Base-by-base conservation (phyloP, 768 basidiomycete genomes). In the Cubamyces lactineus region DNA sequence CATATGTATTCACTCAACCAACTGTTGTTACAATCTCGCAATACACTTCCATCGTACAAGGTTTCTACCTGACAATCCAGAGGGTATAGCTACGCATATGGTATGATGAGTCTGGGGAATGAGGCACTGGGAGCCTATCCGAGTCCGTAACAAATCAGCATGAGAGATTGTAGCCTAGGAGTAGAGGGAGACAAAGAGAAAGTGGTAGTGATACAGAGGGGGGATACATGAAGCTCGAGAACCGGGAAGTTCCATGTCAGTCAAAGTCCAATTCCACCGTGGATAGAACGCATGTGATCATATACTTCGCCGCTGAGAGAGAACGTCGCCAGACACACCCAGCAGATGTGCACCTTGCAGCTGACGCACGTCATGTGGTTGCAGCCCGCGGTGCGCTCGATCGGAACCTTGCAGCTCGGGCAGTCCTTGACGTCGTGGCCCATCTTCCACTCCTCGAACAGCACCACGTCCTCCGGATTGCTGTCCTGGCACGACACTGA, bases 341-440 rank as follows among this genome's bases (percentile, higher is more conserved):
- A 93, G 61, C 91, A 94, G 1, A 86, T 87, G 70, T 94, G 91
- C 0, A 88, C 86, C 66, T 84, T 81, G 71, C 91, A 94, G 34
- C 81, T 80, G 0, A 78, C 79, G 72, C 91, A 94, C n/a, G 83
- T 86, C 80, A 94, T 85, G 71, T 94, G 91, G 74, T 94, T 89
- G 73, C 91, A 94, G 0, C 91, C 91, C 63, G 85, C 87, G 28
- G 75, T 77, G 42, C 87, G 84, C 73, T 93, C 89, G 65, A 94
- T 92, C 6, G 82, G 79, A 7, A 82, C 80, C 56, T 82, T 82
- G 76, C 91, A 94, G 0, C 81, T 81, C 1, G 91, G 91, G 71
- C 91, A 94, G 34, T 79, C 76, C 76, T 92, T 89, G 57, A 91
- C 88, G 65, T 87, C 84, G 65, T 89, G 82, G 40, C 71, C 71